A percentile compares a stretch with the other conserved stretches of the same genome.
Evolutionary conservation across 2,329 filamentous ascomycete species (phyloP).

Genomic region (Capronia epimyces): DNA sequence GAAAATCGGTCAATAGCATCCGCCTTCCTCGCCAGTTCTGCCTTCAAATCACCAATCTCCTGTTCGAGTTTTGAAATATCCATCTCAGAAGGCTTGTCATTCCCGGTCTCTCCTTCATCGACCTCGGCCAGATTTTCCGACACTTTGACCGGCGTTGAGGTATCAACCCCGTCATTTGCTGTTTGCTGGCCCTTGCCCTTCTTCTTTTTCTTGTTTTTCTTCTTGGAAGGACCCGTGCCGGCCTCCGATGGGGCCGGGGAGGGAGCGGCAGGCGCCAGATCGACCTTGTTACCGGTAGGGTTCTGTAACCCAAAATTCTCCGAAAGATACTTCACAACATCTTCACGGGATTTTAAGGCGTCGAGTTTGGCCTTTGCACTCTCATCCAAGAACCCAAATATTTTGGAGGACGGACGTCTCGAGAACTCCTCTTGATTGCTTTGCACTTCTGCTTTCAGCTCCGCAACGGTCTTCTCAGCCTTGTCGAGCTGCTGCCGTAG

Average conservation of each 20-base stretch:
- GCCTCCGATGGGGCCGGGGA: constrained; percentile 25
- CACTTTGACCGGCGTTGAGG: constrained; percentile 35
- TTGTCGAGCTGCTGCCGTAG: constrained; percentile 51
- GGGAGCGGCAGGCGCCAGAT: constrained; percentile 22
- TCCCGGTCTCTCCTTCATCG: constrained; percentile 5
- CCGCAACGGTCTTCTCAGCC: constrained; percentile 47
- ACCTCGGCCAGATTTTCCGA: constrained; percentile 28
- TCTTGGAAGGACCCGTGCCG: constrained; percentile 42
- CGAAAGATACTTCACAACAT: constrained; percentile 39
- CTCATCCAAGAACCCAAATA: constrained; percentile 25
- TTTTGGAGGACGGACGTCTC: constrained; percentile 21
- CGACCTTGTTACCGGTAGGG: constrained; percentile 7
- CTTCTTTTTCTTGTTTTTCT: constrained; percentile 87
- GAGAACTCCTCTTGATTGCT: constrained; percentile 18
- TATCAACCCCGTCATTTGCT: constrained; percentile 37
- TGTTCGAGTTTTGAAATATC: constrained; percentile 32
- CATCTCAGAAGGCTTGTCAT: not conserved
- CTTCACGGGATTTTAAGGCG: constrained; percentile 19
- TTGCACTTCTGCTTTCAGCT: constrained; percentile 38
- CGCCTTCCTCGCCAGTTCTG: constrained; percentile 54
- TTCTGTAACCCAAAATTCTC: constrained; percentile 30
- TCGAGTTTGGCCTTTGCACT: constrained; percentile 11
- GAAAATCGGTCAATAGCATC: constrained; percentile 66
- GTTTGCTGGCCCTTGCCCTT: constrained; percentile 46
- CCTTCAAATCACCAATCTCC: constrained; percentile 27